Percentiles rank a stretch among this genome's conserved stretches.
These are phyloP conservation scores for Phialophora expanda DNA, from an alignment of 2,329 filamentous ascomycete species.

Conservation along the genomic window DNA sequence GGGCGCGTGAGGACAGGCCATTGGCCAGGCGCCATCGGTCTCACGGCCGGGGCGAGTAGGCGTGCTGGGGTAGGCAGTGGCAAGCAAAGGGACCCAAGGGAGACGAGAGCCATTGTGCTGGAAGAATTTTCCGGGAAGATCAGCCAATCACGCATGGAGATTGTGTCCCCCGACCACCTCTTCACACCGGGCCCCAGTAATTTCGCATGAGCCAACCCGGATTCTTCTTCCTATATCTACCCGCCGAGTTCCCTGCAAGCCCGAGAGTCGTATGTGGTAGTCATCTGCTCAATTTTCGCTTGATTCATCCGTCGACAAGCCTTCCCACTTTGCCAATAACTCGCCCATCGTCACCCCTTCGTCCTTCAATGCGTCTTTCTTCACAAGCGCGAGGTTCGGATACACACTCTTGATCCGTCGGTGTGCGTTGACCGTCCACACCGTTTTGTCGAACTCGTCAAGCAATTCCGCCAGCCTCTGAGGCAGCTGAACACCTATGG, in stretches of 20 bases:
- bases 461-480: neutral
- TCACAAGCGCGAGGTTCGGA: constrained; percentile 13
- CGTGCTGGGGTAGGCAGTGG: neutral
- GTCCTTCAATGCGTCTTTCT: constrained; percentile 1
- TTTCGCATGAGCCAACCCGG: neutral
- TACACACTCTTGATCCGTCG: constrained; percentile 12
- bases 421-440: constrained; percentile 8
- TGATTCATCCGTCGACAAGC: neutral
- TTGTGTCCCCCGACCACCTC: neutral
- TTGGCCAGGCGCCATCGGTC: neutral
- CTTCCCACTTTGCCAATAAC: constrained; percentile 14
- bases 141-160: neutral
- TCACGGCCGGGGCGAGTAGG: neutral
- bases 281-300: constrained; percentile 3
- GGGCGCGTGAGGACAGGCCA: neutral
- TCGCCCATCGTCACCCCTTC: constrained; percentile 13
- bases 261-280: neutral
- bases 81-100: neutral
- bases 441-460: constrained; percentile 14
- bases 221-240: constrained; percentile 4
- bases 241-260: neutral
- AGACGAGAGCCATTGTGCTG: neutral
- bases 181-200: neutral
- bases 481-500: constrained; percentile 11
- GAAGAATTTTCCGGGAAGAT: neutral